Evolutionary conservation across 2,329 filamentous ascomycete genomes (phyloP), one percentile per base, ranked within the genome.

Genomic region (Neurospora sp.): DNA sequence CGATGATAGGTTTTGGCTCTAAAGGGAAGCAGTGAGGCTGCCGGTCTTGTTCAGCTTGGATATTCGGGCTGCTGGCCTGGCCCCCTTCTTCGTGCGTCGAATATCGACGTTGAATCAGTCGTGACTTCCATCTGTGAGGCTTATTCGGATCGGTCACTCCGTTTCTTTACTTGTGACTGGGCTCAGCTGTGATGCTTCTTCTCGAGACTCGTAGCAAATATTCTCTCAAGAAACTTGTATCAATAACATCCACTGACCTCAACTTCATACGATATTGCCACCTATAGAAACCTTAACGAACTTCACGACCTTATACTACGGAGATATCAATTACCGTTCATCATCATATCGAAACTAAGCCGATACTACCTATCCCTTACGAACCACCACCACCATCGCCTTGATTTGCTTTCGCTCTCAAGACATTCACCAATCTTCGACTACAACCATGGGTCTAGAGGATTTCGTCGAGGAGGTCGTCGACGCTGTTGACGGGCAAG

Each of bases 401-500:
- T 69, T 40, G 4, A 43, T 28, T 28, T 66, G 43, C 40, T 4
- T 23, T 41, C 4, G 19, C n/a, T 36, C 33, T 17, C 66, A 40
- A n/a, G 17, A 19, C 12, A 8, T 15, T 6, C 8, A 28, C n/a
- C 40, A 46, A 12, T 46, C 17, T 8, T 33, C 28, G 8, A 6
- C 10, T 8, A 39, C 52, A 66, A 73, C 40, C 40, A 74, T 74
- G 72, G 73, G 73, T 68, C 72, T 71, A 67, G 76, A 73, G 68
- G 71, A 78, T 67, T 74, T 66, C 76, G 77, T 80, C 69, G 74
- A 79, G 71, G 74, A 78, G 33, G 68, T 77, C 17, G 77, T 78
- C 73, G 70, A 77, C 57, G 74, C 74, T 66, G 71, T 76, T 28
- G 77, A 78, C 71, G 78, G 79, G 71, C 74, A 77, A 66, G 67